Conservation (phyloP, 208 protist species). For the Crithidia expoeki region DNA sequence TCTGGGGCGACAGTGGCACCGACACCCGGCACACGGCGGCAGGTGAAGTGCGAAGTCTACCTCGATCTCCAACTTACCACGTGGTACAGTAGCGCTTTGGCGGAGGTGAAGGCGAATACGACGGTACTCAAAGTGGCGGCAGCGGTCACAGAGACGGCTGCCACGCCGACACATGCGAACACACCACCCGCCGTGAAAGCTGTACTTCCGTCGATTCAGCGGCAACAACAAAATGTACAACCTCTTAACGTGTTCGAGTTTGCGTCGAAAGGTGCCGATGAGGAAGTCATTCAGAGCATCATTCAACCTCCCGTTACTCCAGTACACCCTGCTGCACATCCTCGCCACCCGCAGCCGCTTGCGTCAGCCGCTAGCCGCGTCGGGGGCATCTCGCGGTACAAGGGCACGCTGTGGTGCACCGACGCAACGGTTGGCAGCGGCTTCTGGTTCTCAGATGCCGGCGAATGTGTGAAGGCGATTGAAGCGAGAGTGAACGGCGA, state of each 20-base stretch:
- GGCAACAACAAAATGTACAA: not conserved
- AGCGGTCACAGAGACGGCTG: constrained; percentile 16
- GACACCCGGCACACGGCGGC: not conserved
- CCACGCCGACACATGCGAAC: not conserved
- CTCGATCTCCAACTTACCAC: constrained; percentile 15
- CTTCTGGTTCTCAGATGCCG: constrained; percentile 12
- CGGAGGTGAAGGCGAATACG: not conserved
- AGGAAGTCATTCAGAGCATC: too few species aligned
- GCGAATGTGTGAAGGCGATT: constrained; percentile 4
- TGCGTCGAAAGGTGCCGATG: too few species aligned
- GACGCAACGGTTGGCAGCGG: constrained; percentile 1
- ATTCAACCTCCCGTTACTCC: not conserved
- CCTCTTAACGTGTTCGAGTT: too few species aligned
- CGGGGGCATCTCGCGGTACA: constrained; percentile 4
- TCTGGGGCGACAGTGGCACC: not conserved
- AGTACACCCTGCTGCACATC: not conserved
- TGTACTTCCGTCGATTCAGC: not conserved
- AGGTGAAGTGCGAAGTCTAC: constrained; percentile 24
- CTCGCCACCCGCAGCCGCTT: not conserved
- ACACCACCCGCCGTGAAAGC: not conserved
- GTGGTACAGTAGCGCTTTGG: constrained; percentile 11
- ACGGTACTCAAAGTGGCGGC: constrained; percentile 12
- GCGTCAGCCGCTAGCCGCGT: not conserved
- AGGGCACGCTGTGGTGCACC: constrained; percentile 14
- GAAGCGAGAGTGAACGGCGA: not conserved